Conservation (phyloP, 495 filamentous ascomycete species). For the Daldinia grandis region DNA sequence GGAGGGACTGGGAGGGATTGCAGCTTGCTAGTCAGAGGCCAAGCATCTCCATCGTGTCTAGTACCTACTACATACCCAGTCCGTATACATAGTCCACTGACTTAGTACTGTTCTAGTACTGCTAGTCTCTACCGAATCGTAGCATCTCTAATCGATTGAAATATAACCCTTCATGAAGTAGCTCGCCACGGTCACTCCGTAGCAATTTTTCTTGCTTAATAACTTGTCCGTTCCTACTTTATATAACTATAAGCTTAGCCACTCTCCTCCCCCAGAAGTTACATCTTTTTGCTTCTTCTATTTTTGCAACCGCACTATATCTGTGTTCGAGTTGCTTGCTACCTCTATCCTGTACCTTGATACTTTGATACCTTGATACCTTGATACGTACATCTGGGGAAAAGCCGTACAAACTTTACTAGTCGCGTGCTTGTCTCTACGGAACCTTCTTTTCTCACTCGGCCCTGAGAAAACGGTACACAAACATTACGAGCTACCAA, state of each 20-base stretch:
- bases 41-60: constrained; percentile 38
- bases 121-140: constrained; percentile 17
- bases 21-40: constrained; percentile 38
- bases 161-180: constrained; percentile 23
- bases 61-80: constrained; percentile 27
- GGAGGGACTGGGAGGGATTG: constrained; percentile 32
- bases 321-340: not conserved
- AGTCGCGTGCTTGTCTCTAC: constrained; percentile 15
- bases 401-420: constrained; percentile 1
- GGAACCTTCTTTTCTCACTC: constrained; percentile 1
- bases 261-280: constrained; percentile 3
- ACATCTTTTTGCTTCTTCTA: constrained; percentile 1
- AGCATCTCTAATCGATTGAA: constrained; percentile 35
- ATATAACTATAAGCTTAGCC: constrained; percentile 27
- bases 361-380: no score
- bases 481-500: not conserved
- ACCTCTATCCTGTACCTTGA: not conserved
- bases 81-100: constrained; percentile 1
- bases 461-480: constrained; percentile 1
- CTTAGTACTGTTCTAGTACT: constrained; percentile 7
- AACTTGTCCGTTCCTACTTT: constrained; percentile 9
- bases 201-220: constrained; percentile 23
- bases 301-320: constrained; percentile 11
- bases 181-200: constrained; percentile 36
- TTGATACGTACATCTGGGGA: constrained; percentile 2